phyloP scores from a whole-genome alignment of 306 rosid genomes.

The Sphenostylis stenocarpa region DNA sequence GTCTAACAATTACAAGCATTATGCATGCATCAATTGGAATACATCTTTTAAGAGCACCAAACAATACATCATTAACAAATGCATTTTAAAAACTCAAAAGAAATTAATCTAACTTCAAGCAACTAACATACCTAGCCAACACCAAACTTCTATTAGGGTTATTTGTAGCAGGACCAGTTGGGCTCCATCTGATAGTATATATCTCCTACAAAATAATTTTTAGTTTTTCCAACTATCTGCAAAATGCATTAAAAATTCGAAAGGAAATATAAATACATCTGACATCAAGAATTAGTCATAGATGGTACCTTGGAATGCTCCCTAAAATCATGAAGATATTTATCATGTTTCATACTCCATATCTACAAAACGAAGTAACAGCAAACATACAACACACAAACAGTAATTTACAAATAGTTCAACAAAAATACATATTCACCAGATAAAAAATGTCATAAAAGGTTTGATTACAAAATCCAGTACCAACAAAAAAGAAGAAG shows the following conservation, averaged over 20 bases:
- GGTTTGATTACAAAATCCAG: neutral
- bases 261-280: constrained; percentile 3
- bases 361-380: constrained; percentile 54
- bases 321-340: constrained; percentile 75
- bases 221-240: neutral
- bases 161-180: constrained; percentile 83
- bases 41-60: too few species aligned
- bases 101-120: neutral
- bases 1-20: neutral
- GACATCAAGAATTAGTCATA: neutral
- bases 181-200: constrained; percentile 98
- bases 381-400: neutral
- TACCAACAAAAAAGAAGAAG: neutral
- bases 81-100: neutral
- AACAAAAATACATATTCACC: neutral
- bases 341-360: constrained; percentile 91
- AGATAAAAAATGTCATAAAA: neutral
- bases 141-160: constrained; percentile 75
- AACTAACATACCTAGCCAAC: constrained; percentile 75
- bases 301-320: constrained; percentile 84
- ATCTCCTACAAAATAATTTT: constrained; percentile 66
- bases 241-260: neutral
- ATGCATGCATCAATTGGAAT: constrained; percentile 1
- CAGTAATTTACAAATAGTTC: neutral
- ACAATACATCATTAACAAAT: neutral